Evolutionary conservation across 2,329 filamentous ascomycete genomes (phyloP).

Genomic region (Lasiodiplodia hormozganensis): DNA sequence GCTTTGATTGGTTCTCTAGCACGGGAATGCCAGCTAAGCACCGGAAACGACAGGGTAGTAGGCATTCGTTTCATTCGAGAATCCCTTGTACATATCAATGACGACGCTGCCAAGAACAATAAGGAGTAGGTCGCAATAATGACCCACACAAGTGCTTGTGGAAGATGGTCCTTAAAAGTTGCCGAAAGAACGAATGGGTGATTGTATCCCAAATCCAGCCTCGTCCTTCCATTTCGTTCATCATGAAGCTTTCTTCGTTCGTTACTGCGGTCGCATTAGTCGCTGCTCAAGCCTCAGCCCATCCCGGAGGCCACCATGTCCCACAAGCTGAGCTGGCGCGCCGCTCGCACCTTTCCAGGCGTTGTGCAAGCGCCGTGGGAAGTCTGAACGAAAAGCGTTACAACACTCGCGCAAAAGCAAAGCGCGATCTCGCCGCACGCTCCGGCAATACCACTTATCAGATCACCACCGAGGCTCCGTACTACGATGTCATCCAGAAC

Average conservation of each 20-base stretch:
- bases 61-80: too few species aligned
- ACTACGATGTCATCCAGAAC: constrained; percentile 31
- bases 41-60: too few species aligned
- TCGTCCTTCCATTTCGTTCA: background rate
- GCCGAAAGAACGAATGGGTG: background rate
- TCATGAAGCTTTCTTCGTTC: background rate
- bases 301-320: background rate
- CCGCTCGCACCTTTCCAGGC: background rate
- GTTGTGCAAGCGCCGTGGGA: constrained; percentile 3
- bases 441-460: constrained; percentile 25
- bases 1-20: too few species aligned
- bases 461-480: constrained; percentile 30
- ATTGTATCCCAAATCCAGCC: background rate
- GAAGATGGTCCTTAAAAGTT: background rate
- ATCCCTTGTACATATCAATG: too few species aligned
- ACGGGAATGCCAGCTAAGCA: too few species aligned
- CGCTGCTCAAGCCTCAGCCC: background rate
- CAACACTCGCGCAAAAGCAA: constrained; percentile 13
- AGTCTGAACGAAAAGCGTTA: constrained; percentile 25
- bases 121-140: too few species aligned
- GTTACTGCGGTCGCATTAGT: background rate
- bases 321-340: constrained; percentile 4
- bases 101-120: too few species aligned
- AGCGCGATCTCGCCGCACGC: constrained; percentile 16
- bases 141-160: too few species aligned